phyloP scores from a whole-genome alignment of 192 early-diverging fungal genomes.

The Gorgonomyces haynaldii region DNA sequence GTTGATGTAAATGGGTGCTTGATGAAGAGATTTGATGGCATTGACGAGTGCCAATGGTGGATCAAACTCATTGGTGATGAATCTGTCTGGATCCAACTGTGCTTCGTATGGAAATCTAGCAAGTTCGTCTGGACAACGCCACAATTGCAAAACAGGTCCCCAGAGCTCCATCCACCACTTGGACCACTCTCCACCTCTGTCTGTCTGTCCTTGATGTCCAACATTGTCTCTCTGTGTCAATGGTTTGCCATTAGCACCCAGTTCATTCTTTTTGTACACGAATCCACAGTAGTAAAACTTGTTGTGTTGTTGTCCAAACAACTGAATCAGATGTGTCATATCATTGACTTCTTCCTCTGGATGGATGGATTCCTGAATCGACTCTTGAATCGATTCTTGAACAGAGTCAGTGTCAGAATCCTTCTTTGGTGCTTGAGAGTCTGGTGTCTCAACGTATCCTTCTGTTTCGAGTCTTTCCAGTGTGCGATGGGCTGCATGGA shows the following conservation, averaged over 20 bases:
- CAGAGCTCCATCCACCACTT: constrained; percentile 36
- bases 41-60: constrained; percentile 21
- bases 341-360: no score
- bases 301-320: no score
- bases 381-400: no score
- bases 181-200: constrained; percentile 15
- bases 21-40: constrained; percentile 20
- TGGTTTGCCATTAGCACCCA: constrained; percentile 13
- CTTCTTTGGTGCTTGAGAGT: no score
- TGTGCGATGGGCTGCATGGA: no score
- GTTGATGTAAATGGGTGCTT: constrained; percentile 19
- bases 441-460: no score
- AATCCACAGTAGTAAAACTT: constrained; percentile 31
- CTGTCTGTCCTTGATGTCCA: constrained; percentile 1
- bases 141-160: constrained; percentile 26
- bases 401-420: no score
- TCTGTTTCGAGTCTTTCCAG: no score
- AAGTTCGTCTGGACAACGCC: constrained; percentile 30
- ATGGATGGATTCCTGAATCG: no score
- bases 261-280: constrained; percentile 29
- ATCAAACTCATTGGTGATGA: constrained; percentile 23
- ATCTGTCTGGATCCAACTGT: constrained; percentile 10
- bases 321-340: no score
- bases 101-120: constrained; percentile 13
- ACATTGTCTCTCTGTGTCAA: constrained; percentile 3